These are phyloP conservation scores for Magnolia kwangsiensis DNA, from an alignment of 164 flowering plant species.

Conservation along the genomic window DNA sequence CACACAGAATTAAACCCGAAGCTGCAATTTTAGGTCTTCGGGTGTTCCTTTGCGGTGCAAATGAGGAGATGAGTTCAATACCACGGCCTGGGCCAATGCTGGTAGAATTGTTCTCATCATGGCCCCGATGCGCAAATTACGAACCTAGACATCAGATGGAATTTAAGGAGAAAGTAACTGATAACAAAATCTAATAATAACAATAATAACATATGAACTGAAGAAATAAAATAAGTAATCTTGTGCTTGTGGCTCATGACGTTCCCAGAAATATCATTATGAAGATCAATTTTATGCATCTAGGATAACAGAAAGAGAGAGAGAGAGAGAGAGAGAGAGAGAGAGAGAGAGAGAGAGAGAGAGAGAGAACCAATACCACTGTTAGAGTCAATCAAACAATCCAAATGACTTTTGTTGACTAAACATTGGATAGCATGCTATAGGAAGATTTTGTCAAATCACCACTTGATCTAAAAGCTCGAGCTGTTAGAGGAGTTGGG, in stretches of 20 bases:
- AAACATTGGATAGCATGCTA: too few species aligned
- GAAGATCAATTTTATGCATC: too few species aligned
- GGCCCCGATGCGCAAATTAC: conserved; percentile 92
- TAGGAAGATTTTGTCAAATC: too few species aligned
- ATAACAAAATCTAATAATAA: not conserved
- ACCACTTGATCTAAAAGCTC: too few species aligned
- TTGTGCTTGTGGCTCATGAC: too few species aligned
- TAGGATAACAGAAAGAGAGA: too few species aligned
- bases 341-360: too few species aligned
- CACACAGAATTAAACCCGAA: conserved; percentile 53
- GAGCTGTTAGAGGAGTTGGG: too few species aligned
- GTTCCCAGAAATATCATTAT: too few species aligned
- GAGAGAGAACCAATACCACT: not conserved
- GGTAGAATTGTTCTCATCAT: conserved; percentile 91
- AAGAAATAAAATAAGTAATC: not conserved
- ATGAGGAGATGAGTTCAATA: conserved; percentile 39
- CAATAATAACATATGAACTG: not conserved
- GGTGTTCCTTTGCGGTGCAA: conserved; percentile 19
- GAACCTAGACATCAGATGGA: conserved; percentile 42
- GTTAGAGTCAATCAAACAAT: too few species aligned
- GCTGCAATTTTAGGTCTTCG: conserved; percentile 45
- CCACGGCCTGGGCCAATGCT: conserved; percentile 84
- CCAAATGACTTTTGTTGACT: too few species aligned
- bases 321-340: not conserved
- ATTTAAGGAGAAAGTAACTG: not conserved